Evolutionary conservation across 768 basidiomycete species (phyloP), one percentile per base, ranked within the genome.

Genomic region (Mycena rosella): DNA sequence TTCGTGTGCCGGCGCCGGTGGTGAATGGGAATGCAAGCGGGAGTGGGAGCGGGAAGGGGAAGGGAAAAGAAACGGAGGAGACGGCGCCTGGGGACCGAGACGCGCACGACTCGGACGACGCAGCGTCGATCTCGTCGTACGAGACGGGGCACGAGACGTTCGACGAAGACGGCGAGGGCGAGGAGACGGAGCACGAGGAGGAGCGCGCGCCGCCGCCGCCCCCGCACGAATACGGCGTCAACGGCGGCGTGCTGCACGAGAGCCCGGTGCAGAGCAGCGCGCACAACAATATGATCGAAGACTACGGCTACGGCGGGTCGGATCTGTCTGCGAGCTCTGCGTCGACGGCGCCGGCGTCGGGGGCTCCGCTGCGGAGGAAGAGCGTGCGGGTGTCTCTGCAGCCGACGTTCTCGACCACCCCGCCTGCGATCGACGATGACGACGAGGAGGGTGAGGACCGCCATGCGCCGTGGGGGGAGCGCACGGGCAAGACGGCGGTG

Each of bases 351-450:
- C 32, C 44, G 14, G 38, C 38, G 32, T 27, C 44, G 14, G 38
- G 32, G 38, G 60, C 15, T 13, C 75, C 81, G 10, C 76, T 77
- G 60, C 77, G 85, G 57, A 76, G 85, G 70, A 95, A 95, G 79
- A 93, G 92, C 73, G 94, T 95, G 36, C 83, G 94, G 9, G 89
- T 95, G 57, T 92, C 91, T 30, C 77, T 94, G 40, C 85, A 89
- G 48, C 94, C 94, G 13, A 92, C 91, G 36, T 93, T 91, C 75
- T 91, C 91, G 8, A 79, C 88, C 0, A 86, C 92, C 1, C 91
- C 93, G 10, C 91, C 91, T 42, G 89, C 88, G 40, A 55, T 64
- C 29, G 62, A 67, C 44, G 60, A 75, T 86, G 51, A 86, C 87
- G 86, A 87, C 9, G 83, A 78, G 13, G 74, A 71, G 48, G 67